phyloP scores from a whole-genome alignment of 2,329 filamentous ascomycete species.

The Triangularia setosa region DNA sequence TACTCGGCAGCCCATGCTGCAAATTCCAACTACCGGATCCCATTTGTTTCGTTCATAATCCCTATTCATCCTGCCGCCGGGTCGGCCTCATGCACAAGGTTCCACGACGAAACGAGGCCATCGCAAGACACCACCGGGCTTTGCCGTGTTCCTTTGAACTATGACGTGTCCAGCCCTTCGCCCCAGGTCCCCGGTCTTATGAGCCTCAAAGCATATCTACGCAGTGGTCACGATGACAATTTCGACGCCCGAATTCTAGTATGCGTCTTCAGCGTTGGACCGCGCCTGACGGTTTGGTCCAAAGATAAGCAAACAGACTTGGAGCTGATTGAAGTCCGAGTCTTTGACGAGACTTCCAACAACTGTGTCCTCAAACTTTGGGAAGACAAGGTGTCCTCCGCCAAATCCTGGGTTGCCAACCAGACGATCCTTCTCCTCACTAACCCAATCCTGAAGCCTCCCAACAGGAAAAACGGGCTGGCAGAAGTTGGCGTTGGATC shows the following conservation, averaged over 20 bases:
- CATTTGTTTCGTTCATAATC: conserved; percentile 46
- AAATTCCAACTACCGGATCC: conserved; percentile 27
- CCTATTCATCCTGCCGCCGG: conserved; percentile 57
- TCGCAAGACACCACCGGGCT: conserved; percentile 33
- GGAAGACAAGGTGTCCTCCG: conserved; percentile 44
- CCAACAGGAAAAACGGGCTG: conserved; percentile 7
- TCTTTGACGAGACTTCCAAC: conserved; percentile 56
- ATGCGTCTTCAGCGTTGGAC: conserved; percentile 55
- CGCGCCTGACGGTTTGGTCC: conserved; percentile 44
- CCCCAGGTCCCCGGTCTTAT: conserved; percentile 41
- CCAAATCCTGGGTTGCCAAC: conserved; percentile 42
- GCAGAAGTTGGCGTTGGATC: conserved; percentile 33
- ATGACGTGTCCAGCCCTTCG: conserved; percentile 33
- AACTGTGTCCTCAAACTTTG: conserved; percentile 52
- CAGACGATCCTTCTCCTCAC: conserved; percentile 49
- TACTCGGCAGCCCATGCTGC: conserved; percentile 29
- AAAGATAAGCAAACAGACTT: conserved; percentile 44
- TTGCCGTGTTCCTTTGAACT: conserved; percentile 45
- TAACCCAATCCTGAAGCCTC: conserved; percentile 32
- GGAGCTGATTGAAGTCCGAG: conserved; percentile 45
- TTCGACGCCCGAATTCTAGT: conserved; percentile 49
- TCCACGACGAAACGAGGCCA: conserved; percentile 35
- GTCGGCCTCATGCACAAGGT: conserved; percentile 48
- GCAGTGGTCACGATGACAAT: conserved; percentile 49
- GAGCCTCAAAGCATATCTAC: conserved; percentile 52